Conservation (phyloP, 2,329 filamentous ascomycete genomes). For the Beauveria rudraprayagi region DNA sequence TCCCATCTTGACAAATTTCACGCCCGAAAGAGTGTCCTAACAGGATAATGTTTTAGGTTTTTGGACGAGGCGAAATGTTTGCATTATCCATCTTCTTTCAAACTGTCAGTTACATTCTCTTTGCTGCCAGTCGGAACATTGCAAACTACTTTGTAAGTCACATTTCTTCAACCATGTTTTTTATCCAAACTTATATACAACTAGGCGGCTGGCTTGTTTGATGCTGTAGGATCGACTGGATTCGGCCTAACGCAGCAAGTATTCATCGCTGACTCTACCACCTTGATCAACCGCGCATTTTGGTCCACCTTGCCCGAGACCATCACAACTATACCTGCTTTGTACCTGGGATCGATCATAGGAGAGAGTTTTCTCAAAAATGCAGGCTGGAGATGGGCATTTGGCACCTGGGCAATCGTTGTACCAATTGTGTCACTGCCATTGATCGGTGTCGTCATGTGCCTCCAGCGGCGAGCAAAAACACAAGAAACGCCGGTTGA, state of each 20-base stretch:
- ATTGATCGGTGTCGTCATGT: slow-evolving; percentile 24
- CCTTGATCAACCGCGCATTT: slow-evolving; percentile 51
- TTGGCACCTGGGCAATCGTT: slow-evolving; percentile 33
- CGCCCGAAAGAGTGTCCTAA: background rate
- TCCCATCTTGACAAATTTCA: background rate
- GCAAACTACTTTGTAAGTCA: slow-evolving; percentile 39
- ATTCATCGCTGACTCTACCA: slow-evolving; percentile 55
- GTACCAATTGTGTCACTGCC: slow-evolving; percentile 26
- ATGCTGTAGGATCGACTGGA: slow-evolving; percentile 43
- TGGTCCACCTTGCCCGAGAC: slow-evolving; percentile 50
- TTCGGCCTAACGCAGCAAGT: slow-evolving; percentile 32
- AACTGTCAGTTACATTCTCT: slow-evolving; percentile 43
- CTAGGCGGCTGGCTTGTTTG: slow-evolving; percentile 48
- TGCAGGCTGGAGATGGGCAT: slow-evolving; percentile 34
- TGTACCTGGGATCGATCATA: slow-evolving; percentile 25
- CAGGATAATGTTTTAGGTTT: slow-evolving; percentile 26
- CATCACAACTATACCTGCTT: slow-evolving; percentile 23
- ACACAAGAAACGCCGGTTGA: background rate
- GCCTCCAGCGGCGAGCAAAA: slow-evolving; percentile 23
- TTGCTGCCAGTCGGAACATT: slow-evolving; percentile 46
- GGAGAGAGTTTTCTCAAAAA: slow-evolving; percentile 27
- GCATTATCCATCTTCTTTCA: slow-evolving; percentile 25
- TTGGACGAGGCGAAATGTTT: slow-evolving; percentile 49
- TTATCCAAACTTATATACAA: fast-evolving
- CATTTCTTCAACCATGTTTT: background rate